Conservation (phyloP, 371 early-diverging fungal genomes). For the Mucor sp. region DNA sequence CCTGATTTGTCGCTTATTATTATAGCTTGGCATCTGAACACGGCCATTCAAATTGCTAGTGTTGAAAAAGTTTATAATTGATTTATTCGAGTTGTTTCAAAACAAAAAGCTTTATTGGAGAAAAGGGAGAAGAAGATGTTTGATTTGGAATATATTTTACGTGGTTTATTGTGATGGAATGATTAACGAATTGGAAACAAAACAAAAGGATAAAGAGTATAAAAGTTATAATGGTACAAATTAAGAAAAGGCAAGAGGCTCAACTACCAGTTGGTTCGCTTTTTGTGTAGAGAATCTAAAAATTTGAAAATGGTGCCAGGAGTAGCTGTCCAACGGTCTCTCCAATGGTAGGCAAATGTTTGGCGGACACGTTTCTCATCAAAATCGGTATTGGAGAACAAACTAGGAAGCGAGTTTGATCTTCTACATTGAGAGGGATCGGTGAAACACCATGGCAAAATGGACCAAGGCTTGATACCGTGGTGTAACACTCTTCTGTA, state of each 20-base stretch:
- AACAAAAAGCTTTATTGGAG: background rate
- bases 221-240: background rate
- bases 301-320: constrained; percentile 31
- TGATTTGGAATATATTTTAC: background rate
- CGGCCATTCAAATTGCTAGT: background rate
- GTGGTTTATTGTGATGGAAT: background rate
- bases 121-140: background rate
- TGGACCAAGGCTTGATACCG: constrained; percentile 49
- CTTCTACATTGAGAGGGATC: constrained; percentile 31
- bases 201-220: background rate
- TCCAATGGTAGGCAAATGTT: constrained; percentile 41
- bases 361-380: constrained; percentile 26
- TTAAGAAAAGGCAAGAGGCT: background rate
- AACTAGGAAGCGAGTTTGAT: constrained; percentile 33
- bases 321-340: constrained; percentile 28
- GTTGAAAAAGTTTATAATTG: background rate
- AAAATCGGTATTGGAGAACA: constrained; percentile 26
- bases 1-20: background rate
- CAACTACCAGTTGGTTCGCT: constrained; percentile 23
- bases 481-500: constrained; percentile 48
- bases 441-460: constrained; percentile 53
- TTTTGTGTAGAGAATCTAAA: constrained; percentile 20
- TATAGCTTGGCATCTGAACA: background rate
- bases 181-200: background rate
- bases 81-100: constrained; percentile 1